phyloP scores from a whole-genome alignment of 306 rosid species.

The Casuarina equisetifolia region DNA sequence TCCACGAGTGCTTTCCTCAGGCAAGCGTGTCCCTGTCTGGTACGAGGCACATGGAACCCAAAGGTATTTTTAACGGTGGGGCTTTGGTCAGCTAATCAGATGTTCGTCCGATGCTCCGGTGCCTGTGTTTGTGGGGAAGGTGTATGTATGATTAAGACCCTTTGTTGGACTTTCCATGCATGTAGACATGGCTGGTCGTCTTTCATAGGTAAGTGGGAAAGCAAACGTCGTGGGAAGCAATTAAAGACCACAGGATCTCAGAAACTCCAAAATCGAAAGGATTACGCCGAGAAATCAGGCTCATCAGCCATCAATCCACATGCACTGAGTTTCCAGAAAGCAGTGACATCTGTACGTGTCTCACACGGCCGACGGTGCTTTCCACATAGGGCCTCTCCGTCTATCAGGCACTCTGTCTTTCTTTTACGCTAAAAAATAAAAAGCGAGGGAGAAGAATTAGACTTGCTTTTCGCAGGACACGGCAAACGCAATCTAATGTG shows the following conservation, averaged over 20 bases:
- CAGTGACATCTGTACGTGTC: conserved; percentile 18
- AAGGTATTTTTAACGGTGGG: too few relatives aligned
- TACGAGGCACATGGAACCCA: background rate
- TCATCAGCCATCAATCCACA: conserved; percentile 31
- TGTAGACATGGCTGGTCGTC: background rate
- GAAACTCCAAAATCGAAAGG: background rate
- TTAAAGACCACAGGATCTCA: background rate
- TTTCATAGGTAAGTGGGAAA: conserved; percentile 12
- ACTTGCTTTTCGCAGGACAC: conserved; percentile 3
- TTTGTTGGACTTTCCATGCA: background rate
- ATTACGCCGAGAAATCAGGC: conserved; percentile 52
- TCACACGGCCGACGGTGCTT: conserved; percentile 23
- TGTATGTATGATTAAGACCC: background rate
- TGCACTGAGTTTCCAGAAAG: conserved; percentile 7
- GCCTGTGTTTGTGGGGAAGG: background rate
- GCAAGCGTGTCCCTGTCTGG: background rate
- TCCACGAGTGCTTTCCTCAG: background rate
- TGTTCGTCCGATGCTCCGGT: too few relatives aligned
- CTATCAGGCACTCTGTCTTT: background rate
- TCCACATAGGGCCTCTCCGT: background rate
- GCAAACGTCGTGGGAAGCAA: background rate
- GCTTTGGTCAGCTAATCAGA: too few relatives aligned
- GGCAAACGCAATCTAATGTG: background rate
- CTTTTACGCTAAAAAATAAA: background rate
- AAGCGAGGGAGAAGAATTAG: background rate